These are phyloP conservation scores for Endoconidiophora polonica DNA, from an alignment of 2,329 filamentous ascomycete species.

Conservation along the genomic window DNA sequence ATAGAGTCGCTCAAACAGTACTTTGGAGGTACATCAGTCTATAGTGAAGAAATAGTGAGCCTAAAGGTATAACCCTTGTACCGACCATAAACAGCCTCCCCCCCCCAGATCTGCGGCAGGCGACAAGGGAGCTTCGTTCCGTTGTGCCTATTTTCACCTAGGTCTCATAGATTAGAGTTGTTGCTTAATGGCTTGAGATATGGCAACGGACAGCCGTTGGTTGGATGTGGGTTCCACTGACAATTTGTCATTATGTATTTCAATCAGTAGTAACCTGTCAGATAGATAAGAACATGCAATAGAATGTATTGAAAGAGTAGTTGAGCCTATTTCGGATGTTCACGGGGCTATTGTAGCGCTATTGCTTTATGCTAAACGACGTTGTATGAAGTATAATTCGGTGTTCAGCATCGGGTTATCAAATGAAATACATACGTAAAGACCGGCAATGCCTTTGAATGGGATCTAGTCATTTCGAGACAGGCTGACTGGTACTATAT, in stretches of 20 bases:
- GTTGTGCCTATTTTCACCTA: too few relatives aligned
- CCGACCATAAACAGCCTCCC: not conserved
- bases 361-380: too few relatives aligned
- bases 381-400: too few relatives aligned
- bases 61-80: not conserved
- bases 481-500: too few relatives aligned
- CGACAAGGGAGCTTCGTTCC: not conserved
- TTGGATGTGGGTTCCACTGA: conserved; percentile 5
- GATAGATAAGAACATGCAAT: conserved; percentile 7
- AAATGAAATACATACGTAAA: too few relatives aligned
- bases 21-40: conserved; percentile 1
- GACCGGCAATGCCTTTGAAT: too few relatives aligned
- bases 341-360: too few relatives aligned
- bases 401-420: too few relatives aligned
- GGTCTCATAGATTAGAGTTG: not conserved
- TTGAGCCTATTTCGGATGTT: too few relatives aligned
- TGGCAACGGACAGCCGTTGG: conserved; percentile 7
- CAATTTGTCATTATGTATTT: conserved; percentile 12
- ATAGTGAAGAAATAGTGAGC: not conserved
- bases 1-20: conserved; percentile 1
- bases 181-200: conserved; percentile 1
- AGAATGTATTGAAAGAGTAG: too few relatives aligned
- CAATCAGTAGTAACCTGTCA: conserved; percentile 6
- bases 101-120: not conserved
- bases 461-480: too few relatives aligned